Percentiles rank a stretch among this genome's conserved stretches.
These are phyloP conservation scores for Leccinellum rugosiceps DNA, from an alignment of 768 basidiomycete genomes.

Conservation along the genomic window DNA sequence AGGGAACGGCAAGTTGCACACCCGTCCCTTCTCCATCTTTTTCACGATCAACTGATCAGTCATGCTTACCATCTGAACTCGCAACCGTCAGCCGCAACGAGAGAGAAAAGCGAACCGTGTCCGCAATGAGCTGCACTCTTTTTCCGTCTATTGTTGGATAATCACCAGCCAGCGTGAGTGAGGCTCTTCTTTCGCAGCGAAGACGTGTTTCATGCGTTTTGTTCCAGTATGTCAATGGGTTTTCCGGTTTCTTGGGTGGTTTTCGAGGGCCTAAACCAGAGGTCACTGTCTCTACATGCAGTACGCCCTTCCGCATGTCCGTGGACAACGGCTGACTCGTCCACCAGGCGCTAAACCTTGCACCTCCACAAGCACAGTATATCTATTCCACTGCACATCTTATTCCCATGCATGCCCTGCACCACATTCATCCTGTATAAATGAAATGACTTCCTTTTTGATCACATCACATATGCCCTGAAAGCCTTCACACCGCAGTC, in stretches of 20 bases:
- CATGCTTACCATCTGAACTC: slow-evolving; percentile 23
- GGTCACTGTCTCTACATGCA: slow-evolving; percentile 4
- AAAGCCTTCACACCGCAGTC: background rate
- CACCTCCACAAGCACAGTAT: slow-evolving; percentile 6
- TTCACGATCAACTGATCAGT: slow-evolving; percentile 6
- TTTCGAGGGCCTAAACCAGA: slow-evolving; percentile 22
- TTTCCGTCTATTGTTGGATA: slow-evolving; percentile 20
- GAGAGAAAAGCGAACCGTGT: slow-evolving; percentile 3
- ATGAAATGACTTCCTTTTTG: slow-evolving; percentile 11
- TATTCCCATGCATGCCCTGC: slow-evolving; percentile 22
- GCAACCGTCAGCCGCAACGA: slow-evolving; percentile 21
- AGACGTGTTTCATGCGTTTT: background rate
- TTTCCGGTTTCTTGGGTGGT: slow-evolving; percentile 21
- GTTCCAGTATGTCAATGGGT: slow-evolving; percentile 24
- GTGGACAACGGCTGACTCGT: slow-evolving; percentile 2
- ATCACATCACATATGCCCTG: slow-evolving; percentile 10
- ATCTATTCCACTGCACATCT: slow-evolving; percentile 20
- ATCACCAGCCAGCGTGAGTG: slow-evolving; percentile 27
- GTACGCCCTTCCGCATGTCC: slow-evolving; percentile 4
- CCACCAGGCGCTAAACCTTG: slow-evolving; percentile 2
- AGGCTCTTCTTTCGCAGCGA: background rate
- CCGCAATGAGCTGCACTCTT: slow-evolving; percentile 5
- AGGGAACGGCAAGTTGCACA: slow-evolving; percentile 9
- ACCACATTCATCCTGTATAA: slow-evolving; percentile 17
- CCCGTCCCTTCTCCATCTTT: slow-evolving; percentile 9